Evolutionary conservation across 2,329 filamentous ascomycete genomes (phyloP), one percentile per base, ranked within the genome.

Genomic region (Talaromyces sp.): DNA sequence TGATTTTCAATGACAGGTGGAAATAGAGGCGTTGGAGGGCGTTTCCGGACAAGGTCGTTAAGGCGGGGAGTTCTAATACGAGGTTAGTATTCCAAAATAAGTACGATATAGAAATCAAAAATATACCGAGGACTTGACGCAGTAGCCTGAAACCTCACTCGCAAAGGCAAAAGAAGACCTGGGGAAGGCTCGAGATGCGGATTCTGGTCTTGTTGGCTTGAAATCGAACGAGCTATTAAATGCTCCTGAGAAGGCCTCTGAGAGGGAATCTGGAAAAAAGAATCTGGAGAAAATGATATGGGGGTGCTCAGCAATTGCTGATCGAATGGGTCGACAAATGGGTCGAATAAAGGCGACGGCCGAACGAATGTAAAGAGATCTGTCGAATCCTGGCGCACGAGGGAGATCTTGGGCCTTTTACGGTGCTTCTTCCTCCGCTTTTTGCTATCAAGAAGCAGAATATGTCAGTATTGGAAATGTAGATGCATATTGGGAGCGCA

Each of bases 271-370:
- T 60, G 57, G 9, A 33, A 43, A 22, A 45, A 31, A 0, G 57
- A 47, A 19, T 60, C 45, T 54, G 47, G 37, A 41, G 50, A 62
- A 31, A 35, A 43, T 22, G 60, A 50, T 62, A 62, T 48, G 11
- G 47, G 31, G 13, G 60, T 54, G 6, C 35, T 54, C 37, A 39
- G n/a, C 9, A 16, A 54, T 6, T 24, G 33, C 24, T 19, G 22
- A 54, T 22, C 9, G n/a, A 37, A 13, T 27, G 24, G 35, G 5
- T 62, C 47, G 10, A 62, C 47, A 33, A 62, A 62, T 22, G 60
- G 60, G 39, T 62, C 60, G 27, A 27, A n/a, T 24, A 62, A 33
- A 5, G 47, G 22, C 0, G 47, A 54, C 4, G 39, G 47, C 24
- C 60, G 50, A 10, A 54, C 47, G 27, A 62, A 22, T 22, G 22